Percentiles rank a stretch among this genome's conserved stretches.
Evolutionary conservation across 345 rosid genomes (phyloP).

Genomic region (Pistacia atlantica): DNA sequence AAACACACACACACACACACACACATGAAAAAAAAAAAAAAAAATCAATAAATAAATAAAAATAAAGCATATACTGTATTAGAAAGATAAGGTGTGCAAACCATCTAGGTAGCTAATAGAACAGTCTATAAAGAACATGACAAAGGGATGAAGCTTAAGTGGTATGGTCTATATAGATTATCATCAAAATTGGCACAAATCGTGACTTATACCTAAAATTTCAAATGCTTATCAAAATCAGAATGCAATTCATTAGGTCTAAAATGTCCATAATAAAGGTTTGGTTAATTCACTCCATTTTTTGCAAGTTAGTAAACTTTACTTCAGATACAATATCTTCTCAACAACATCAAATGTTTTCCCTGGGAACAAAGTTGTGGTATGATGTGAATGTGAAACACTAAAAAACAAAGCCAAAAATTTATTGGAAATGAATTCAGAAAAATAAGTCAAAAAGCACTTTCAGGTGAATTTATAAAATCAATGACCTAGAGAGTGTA

Average conservation of each 20-base stretch:
- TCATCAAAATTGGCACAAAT: neutral
- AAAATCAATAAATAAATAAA: too few species aligned
- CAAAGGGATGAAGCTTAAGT: neutral
- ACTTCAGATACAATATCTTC: neutral
- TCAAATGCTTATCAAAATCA: neutral
- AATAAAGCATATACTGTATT: neutral
- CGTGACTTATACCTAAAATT: neutral
- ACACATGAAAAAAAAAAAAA: neutral
- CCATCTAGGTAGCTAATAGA: neutral
- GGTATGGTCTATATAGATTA: neutral
- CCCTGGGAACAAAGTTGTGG: neutral
- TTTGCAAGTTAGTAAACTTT: neutral
- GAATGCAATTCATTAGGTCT: neutral
- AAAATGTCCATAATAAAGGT: neutral
- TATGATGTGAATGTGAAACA: slow-evolving; percentile 13
- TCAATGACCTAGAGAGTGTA: slow-evolving; percentile 26
- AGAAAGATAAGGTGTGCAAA: slow-evolving; percentile 1
- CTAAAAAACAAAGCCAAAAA: neutral
- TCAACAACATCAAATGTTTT: neutral
- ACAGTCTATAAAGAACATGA: neutral
- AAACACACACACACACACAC: slow-evolving; percentile 13
- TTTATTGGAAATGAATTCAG: neutral
- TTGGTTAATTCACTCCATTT: slow-evolving; percentile 2
- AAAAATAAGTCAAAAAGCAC: neutral
- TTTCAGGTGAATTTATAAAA: slow-evolving; percentile 9